Conservation (phyloP, 768 basidiomycete genomes). For the Tylopilus subfusipes region DNA sequence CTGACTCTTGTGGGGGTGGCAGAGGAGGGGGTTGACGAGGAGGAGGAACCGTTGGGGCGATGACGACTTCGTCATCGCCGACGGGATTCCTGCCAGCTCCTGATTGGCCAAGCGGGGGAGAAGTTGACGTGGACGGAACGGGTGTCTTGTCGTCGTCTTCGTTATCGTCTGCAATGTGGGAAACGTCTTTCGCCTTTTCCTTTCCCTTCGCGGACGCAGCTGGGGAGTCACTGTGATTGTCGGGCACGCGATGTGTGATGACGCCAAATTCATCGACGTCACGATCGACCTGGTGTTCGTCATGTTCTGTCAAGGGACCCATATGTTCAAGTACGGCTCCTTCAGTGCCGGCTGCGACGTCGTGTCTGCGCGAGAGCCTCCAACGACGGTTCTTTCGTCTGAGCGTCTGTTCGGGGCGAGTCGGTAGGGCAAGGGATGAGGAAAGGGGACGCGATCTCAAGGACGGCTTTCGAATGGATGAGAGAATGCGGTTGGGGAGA, state of each 20-base stretch:
- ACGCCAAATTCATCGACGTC: constrained; percentile 27
- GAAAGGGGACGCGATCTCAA: constrained; percentile 14
- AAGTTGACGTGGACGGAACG: constrained; percentile 21
- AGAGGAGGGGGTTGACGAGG: constrained; percentile 8
- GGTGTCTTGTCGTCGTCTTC: neutral
- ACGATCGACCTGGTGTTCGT: constrained; percentile 29
- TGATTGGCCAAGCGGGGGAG: constrained; percentile 4
- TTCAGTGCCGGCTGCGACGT: constrained; percentile 10
- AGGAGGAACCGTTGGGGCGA: constrained; percentile 15
- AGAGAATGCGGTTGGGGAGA: constrained; percentile 36
- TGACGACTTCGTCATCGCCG: constrained; percentile 22
- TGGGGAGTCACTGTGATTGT: constrained; percentile 26
- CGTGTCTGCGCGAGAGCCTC: constrained; percentile 22
- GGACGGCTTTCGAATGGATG: constrained; percentile 29
- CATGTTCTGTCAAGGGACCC: constrained; percentile 20
- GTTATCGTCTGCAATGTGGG: constrained; percentile 4
- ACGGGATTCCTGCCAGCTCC: neutral
- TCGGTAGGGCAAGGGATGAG: constrained; percentile 19
- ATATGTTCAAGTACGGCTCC: constrained; percentile 16
- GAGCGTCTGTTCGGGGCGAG: constrained; percentile 25
- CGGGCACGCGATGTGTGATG: constrained; percentile 28
- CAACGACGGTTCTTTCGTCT: constrained; percentile 27
- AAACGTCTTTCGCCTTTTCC: constrained; percentile 30
- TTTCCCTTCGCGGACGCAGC: constrained; percentile 33
- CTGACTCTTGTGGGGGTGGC: constrained; percentile 12